Evolutionary conservation across 2,329 filamentous ascomycete species (phyloP).

Genomic region (Sporothrix pseudoabietina): DNA sequence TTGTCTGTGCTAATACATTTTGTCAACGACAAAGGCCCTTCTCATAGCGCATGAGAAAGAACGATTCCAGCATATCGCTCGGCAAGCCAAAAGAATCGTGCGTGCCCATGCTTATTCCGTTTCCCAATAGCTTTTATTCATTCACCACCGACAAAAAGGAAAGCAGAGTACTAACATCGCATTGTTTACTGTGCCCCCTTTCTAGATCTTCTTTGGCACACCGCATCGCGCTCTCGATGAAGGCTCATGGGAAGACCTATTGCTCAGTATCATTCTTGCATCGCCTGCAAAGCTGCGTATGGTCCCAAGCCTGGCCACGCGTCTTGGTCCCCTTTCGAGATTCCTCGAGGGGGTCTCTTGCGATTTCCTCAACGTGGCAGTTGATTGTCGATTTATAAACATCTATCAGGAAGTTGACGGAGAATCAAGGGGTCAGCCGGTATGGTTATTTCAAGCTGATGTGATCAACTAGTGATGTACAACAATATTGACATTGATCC

Average conservation of each 20-base stretch:
- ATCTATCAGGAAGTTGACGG: neutral
- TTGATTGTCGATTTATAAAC: neutral
- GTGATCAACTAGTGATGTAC: neutral
- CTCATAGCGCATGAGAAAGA: neutral
- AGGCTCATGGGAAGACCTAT: slow-evolving; percentile 10
- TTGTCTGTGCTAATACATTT: neutral
- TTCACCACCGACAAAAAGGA: too few species aligned
- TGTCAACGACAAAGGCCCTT: neutral
- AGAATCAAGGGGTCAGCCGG: neutral
- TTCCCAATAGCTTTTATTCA: too few species aligned
- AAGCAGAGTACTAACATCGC: neutral
- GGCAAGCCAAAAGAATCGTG: slow-evolving; percentile 8
- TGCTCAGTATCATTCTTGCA: slow-evolving; percentile 17
- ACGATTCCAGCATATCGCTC: neutral
- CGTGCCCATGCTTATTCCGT: neutral
- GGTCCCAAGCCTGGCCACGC: slow-evolving; percentile 3
- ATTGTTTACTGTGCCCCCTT: neutral
- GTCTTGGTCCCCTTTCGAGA: neutral
- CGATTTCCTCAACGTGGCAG: neutral
- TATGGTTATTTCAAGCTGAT: neutral
- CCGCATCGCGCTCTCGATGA: slow-evolving; percentile 19
- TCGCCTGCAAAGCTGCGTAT: slow-evolving; percentile 14
- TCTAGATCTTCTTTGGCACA: slow-evolving; percentile 22
- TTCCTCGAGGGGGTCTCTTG: slow-evolving; percentile 9
- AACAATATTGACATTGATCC: neutral